Conservation (phyloP, 169 alveolate species). For the Plasmodium chabaudi region DNA sequence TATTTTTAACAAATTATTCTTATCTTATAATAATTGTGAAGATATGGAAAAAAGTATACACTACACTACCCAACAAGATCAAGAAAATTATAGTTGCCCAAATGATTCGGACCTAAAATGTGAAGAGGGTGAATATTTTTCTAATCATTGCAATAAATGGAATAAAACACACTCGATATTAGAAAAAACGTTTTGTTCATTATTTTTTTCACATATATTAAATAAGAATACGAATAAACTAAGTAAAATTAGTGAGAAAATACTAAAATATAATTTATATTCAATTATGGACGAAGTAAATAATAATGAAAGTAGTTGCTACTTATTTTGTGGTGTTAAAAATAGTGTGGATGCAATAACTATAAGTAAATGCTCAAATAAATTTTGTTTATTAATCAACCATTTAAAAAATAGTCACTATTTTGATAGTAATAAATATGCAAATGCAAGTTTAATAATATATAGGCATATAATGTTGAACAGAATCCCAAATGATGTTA, state of each 20-base stretch:
- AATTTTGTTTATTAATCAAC: slow-evolving; percentile 13
- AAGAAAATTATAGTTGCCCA: not conserved
- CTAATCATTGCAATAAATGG: not conserved
- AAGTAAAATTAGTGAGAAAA: slow-evolving; percentile 13
- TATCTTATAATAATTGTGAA: not conserved
- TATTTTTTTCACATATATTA: slow-evolving; percentile 3
- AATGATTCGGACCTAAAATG: not conserved
- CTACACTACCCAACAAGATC: not conserved
- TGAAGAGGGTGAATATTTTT: too few relatives aligned
- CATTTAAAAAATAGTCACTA: not conserved
- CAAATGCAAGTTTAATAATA: slow-evolving; percentile 28
- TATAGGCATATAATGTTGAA: slow-evolving; percentile 50
- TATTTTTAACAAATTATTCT: slow-evolving; percentile 6
- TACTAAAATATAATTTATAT: slow-evolving; percentile 35
- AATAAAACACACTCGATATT: not conserved
- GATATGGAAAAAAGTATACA: not conserved
- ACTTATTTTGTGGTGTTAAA: slow-evolving; percentile 36
- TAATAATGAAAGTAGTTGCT: slow-evolving; percentile 24
- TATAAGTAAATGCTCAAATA: slow-evolving; percentile 51
- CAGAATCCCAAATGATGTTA: not conserved
- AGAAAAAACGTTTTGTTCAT: slow-evolving; percentile 18
- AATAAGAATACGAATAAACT: slow-evolving; percentile 7
- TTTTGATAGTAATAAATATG: slow-evolving; percentile 19
- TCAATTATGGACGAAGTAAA: slow-evolving; percentile 65
- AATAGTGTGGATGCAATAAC: slow-evolving; percentile 46